Evolutionary conservation across 148 eudicot genomes (phyloP).

Genomic region (Camellia sinensis): DNA sequence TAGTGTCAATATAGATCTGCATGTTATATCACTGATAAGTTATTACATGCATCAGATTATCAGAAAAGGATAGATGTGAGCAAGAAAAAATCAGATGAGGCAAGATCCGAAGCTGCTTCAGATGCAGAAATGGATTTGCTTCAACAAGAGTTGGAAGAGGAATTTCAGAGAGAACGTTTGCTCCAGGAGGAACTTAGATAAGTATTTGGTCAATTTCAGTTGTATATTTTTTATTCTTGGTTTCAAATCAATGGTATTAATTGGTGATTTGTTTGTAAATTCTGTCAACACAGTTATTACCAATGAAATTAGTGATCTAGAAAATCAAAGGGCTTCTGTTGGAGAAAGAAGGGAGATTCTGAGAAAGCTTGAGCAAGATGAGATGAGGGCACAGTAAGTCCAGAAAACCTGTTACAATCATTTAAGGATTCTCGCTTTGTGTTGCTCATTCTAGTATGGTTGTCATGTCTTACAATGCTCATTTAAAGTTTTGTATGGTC

Average conservation of each 20-base stretch:
- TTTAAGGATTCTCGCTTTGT: neutral
- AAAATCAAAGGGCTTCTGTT: conserved; percentile 47
- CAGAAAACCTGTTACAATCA: neutral
- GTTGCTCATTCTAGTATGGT: neutral
- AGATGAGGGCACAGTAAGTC: conserved; percentile 63
- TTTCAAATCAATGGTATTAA: conserved; percentile 26
- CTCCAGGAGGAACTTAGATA: conserved; percentile 80
- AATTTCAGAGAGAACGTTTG: conserved; percentile 45
- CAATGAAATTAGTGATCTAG: conserved; percentile 56
- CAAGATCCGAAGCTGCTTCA: conserved; percentile 53
- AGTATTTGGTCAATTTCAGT: conserved; percentile 34
- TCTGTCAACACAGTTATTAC: conserved; percentile 54
- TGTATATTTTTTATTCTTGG: conserved; percentile 6
- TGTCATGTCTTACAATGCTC: neutral
- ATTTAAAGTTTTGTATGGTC: neutral
- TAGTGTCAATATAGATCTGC: conserved; percentile 1
- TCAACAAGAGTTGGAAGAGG: conserved; percentile 64
- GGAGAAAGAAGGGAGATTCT: conserved; percentile 54
- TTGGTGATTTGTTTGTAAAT: conserved; percentile 18
- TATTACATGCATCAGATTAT: conserved; percentile 44
- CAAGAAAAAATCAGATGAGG: conserved; percentile 61
- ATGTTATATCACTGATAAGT: neutral
- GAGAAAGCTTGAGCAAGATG: conserved; percentile 61
- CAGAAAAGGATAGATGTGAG: conserved; percentile 57
- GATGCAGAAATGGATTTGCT: conserved; percentile 57